phyloP scores from a whole-genome alignment of 2,329 filamentous ascomycete species.

The Botrytis pseudocinerea region DNA sequence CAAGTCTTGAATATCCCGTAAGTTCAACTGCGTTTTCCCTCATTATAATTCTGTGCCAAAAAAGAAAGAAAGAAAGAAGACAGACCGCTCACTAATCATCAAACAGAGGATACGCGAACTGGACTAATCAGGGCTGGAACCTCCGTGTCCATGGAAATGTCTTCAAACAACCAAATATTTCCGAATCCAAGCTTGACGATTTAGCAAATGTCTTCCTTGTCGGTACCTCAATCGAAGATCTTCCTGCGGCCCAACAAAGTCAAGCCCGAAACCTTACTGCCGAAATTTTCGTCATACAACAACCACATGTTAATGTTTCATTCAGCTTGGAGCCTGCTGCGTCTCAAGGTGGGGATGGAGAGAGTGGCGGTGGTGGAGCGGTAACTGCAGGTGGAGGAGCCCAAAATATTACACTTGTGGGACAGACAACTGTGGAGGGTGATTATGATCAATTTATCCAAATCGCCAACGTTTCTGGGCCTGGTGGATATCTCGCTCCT shows the following conservation, averaged over 20 bases:
- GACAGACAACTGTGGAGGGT: constrained; percentile 64
- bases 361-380: constrained; percentile 50
- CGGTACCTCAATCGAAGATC: constrained; percentile 58
- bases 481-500: constrained; percentile 52
- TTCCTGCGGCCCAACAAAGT: constrained; percentile 59
- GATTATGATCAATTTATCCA: constrained; percentile 73
- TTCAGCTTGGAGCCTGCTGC: constrained; percentile 62
- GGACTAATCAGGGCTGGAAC: constrained; percentile 76
- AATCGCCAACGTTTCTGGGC: constrained; percentile 58
- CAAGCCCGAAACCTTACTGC: constrained; percentile 74
- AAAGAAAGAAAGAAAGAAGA: neutral
- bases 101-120: constrained; percentile 66
- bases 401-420: constrained; percentile 64
- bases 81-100: neutral
- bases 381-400: constrained; percentile 57
- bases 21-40: constrained; percentile 28
- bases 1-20: constrained; percentile 69
- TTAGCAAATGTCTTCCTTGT: constrained; percentile 72
- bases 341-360: constrained; percentile 52
- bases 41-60: neutral
- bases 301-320: constrained; percentile 62
- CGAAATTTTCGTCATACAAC: constrained; percentile 74
- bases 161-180: constrained; percentile 75
- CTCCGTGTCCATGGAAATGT: constrained; percentile 76
- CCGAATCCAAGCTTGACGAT: constrained; percentile 62